These are phyloP conservation scores for Colletotrichum filicis DNA, from an alignment of 2,329 filamentous ascomycete species.

Conservation along the genomic window DNA sequence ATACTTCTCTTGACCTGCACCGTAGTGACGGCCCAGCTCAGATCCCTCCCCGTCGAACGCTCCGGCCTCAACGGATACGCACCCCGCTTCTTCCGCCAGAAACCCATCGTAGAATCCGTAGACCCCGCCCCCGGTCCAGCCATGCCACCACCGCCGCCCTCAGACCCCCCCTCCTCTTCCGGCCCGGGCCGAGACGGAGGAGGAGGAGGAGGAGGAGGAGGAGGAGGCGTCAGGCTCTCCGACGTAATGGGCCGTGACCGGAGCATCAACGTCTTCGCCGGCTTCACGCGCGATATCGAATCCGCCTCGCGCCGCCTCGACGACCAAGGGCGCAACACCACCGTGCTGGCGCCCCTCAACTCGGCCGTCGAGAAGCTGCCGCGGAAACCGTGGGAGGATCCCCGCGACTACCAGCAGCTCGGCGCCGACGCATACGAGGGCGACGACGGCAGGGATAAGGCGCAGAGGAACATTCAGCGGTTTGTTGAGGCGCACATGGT, in stretches of 20 bases:
- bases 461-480: conserved; percentile 77
- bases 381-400: conserved; percentile 87
- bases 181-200: conserved; percentile 47
- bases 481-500: conserved; percentile 93
- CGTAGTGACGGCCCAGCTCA: conserved; percentile 22
- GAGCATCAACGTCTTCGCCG: conserved; percentile 85
- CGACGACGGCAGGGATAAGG: conserved; percentile 77
- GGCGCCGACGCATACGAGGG: conserved; percentile 82
- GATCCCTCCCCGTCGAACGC: conserved; percentile 28
- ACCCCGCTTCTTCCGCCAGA: conserved; percentile 32
- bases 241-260: conserved; percentile 86
- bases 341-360: conserved; percentile 89
- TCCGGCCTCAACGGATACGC: conserved; percentile 6
- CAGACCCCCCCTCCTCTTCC: conserved; percentile 37
- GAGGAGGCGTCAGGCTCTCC: conserved; percentile 72
- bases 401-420: conserved; percentile 74
- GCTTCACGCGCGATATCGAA: conserved; percentile 80
- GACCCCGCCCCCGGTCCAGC: conserved; percentile 38
- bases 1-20: conserved; percentile 26
- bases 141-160: conserved; percentile 38
- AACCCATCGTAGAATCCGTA: conserved; percentile 23
- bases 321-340: conserved; percentile 75
- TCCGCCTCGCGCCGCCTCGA: conserved; percentile 76
- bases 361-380: conserved; percentile 81
- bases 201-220: conserved; percentile 26